Evolutionary conservation across 164 flowering plant species (phyloP).

Genomic region (Chimonanthus salicifolius): DNA sequence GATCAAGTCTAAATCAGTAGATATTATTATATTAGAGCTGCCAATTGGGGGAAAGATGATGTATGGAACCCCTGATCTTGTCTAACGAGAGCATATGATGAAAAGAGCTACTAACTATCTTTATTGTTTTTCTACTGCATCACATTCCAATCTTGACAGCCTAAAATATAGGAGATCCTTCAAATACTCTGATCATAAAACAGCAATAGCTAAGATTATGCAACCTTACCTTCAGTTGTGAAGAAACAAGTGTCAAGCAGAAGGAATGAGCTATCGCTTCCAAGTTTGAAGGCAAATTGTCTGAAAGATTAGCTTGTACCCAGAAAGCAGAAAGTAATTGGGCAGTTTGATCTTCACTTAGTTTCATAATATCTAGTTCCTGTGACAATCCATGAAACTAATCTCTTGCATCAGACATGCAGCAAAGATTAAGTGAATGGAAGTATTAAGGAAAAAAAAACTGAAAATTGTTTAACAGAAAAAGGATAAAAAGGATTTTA

Average conservation of each 20-base stretch:
- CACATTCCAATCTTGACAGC: neutral
- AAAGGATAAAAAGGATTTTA: neutral
- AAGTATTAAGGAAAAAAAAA: neutral
- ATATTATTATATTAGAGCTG: neutral
- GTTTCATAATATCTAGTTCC: conserved; percentile 56
- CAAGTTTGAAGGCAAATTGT: conserved; percentile 72
- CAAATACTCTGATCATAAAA: neutral
- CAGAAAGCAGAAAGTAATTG: conserved; percentile 84
- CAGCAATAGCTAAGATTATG: neutral
- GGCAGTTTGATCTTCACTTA: conserved; percentile 70
- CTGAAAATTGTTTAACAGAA: neutral
- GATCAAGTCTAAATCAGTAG: neutral
- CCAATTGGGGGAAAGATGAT: neutral
- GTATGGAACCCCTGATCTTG: neutral
- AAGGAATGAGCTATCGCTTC: conserved; percentile 89
- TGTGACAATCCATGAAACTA: conserved; percentile 22
- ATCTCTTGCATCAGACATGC: conserved; percentile 1
- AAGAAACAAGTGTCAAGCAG: conserved; percentile 57
- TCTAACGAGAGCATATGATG: neutral
- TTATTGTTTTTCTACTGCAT: neutral
- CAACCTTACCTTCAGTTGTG: conserved; percentile 51
- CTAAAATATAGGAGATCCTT: neutral
- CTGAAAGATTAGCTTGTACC: conserved; percentile 73
- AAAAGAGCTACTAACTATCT: neutral
- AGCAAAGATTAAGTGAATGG: neutral